Base-by-base conservation (phyloP, 139 green algal genomes). In the Chlamydomonas sp. region DNA sequence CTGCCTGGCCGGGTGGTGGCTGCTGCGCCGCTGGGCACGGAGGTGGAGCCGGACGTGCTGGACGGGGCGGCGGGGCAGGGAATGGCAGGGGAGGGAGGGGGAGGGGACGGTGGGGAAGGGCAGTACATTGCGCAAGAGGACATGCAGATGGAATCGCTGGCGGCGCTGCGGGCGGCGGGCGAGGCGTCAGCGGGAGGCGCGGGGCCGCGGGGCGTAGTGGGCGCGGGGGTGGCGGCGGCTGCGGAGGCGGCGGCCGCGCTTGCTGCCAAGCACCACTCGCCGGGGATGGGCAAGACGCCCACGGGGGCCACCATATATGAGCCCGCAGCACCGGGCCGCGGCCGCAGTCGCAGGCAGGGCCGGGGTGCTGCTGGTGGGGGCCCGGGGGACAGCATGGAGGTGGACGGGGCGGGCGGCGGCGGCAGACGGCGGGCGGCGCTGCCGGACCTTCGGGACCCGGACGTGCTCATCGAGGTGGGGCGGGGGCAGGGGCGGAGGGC, bases 231-330 rank as follows among this genome's bases (percentile, higher is more conserved):
- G 10, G 66, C 59, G 57, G 83, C 83, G 2, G 83, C 63, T 6
- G 74, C 83, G 0, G 83, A 73, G 3, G 49, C 73, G 4, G 82
- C 72, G n/a, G 71, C 82, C 1, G 59, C 82, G 31, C 8, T 14
- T n/a, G 82, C 71, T n/a, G 61, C 62, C 18, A 69, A 72, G 18
- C 72, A 80, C 71, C 71, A 61, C n/a, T 87, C 82, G 1, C 82
- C 71, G 1, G 80, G 62, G 1, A 61, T 87, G 1, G 82, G 82
- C 6, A 72, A 87, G 82, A 74, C 82, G 72, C 82, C 82, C 3
- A 87, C 82, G n/a, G 82, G 82, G 0, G 82, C 82, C 10, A 61
- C 72, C 1, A 87, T 87, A 18, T 80, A 64, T 60, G 72, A 87
- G 82, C 82, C 82, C 14, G 82, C 71, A 31, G 72, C 72, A 61